Evolutionary conservation across 2,329 filamentous ascomycete species (phyloP).

Genomic region (Aspergillus sp.): DNA sequence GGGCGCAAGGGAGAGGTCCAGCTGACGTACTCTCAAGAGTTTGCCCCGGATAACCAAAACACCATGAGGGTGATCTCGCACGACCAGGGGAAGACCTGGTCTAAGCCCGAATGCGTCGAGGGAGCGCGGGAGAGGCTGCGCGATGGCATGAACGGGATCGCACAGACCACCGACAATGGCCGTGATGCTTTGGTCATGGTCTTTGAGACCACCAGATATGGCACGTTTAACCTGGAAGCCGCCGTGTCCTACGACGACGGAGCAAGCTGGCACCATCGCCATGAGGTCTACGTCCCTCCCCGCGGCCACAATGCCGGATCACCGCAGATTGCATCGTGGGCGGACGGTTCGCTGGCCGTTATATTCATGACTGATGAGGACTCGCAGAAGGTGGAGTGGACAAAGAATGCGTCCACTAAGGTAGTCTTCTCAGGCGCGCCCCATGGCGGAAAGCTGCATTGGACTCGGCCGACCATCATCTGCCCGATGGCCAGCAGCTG

Average conservation of each 20-base stretch:
- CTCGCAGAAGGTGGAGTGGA: conserved; percentile 27
- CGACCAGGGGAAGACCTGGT: conserved; percentile 30
- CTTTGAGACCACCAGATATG: conserved; percentile 37
- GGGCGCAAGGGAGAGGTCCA: conserved; percentile 21
- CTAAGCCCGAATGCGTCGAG: conserved; percentile 22
- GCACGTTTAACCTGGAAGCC: conserved; percentile 37
- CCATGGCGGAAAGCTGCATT: conserved; percentile 23
- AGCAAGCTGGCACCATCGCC: conserved; percentile 31
- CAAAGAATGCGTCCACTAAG: conserved; percentile 34
- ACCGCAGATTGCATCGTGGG: conserved; percentile 38
- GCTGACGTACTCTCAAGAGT: conserved; percentile 33
- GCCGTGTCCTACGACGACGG: conserved; percentile 39
- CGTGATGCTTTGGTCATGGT: conserved; percentile 36
- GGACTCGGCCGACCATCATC: conserved; percentile 24
- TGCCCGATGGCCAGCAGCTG: conserved; percentile 26
- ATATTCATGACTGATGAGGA: conserved; percentile 43
- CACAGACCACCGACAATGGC: conserved; percentile 22
- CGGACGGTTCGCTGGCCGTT: conserved; percentile 31
- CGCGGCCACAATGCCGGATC: conserved; percentile 36
- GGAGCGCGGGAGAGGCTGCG: conserved; percentile 24
- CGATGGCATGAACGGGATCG: conserved; percentile 33
- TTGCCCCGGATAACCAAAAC: conserved; percentile 31
- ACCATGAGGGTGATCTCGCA: conserved; percentile 31
- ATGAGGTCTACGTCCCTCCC: conserved; percentile 33
- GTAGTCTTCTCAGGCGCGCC: conserved; percentile 30